Evolutionary conservation across 352 stramenopile species (phyloP).

Genomic region (Pythium aphanidermatum): DNA sequence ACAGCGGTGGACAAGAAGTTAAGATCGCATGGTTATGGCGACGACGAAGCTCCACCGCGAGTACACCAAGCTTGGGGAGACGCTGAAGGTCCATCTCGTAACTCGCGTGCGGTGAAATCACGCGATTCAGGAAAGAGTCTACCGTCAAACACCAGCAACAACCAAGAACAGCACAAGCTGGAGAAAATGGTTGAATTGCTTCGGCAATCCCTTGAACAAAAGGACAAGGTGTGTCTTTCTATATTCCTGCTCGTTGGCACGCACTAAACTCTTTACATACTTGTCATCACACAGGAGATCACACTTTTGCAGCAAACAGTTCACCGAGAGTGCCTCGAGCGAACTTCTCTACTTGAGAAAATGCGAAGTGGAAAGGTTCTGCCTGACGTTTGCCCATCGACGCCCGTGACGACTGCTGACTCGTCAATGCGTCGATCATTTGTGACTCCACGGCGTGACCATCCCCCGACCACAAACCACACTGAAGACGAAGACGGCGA

Average conservation of each 20-base stretch:
- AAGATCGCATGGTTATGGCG: conserved; percentile 2
- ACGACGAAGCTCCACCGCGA: not conserved
- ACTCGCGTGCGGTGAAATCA: too few relatives aligned
- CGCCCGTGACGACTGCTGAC: too few relatives aligned
- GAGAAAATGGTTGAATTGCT: conserved; percentile 41
- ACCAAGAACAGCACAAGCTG: conserved; percentile 40
- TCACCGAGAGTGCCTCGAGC: conserved; percentile 76
- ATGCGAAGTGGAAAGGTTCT: conserved; percentile 65
- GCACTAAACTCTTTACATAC: too few relatives aligned
- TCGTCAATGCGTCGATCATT: conserved; percentile 3
- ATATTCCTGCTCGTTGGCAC: too few relatives aligned
- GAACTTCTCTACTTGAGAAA: conserved; percentile 67
- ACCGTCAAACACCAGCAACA: too few relatives aligned
- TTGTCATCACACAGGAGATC: too few relatives aligned
- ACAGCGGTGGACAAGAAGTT: not conserved
- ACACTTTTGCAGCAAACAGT: conserved; percentile 69
- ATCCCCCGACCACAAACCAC: conserved; percentile 1
- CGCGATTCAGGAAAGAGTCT: too few relatives aligned
- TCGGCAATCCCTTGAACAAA: conserved; percentile 33
- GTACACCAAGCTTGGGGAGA: conserved; percentile 12
- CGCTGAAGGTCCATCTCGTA: too few relatives aligned
- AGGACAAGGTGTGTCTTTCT: conserved; percentile 27
- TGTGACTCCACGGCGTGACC: not conserved
- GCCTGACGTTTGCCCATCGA: conserved; percentile 29
- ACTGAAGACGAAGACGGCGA: conserved; percentile 14